phyloP scores from a whole-genome alignment of 208 protist species.

The Vickermania spadyakhi region DNA sequence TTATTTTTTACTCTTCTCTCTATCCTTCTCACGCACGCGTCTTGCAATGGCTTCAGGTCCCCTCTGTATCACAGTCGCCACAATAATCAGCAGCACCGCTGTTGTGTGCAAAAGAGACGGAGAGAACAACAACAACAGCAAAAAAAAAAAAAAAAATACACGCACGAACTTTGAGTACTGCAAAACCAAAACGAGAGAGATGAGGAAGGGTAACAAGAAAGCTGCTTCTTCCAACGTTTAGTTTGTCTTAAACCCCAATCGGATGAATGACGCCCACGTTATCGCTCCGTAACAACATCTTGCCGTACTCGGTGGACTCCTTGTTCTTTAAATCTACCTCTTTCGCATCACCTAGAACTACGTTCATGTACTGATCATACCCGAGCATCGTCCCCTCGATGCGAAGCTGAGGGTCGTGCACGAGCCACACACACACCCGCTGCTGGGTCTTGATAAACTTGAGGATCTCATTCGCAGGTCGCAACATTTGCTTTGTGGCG shows the following conservation, averaged over 20 bases:
- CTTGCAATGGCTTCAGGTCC: too few relatives aligned
- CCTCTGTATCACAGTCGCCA: too few relatives aligned
- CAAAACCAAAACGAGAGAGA: too few relatives aligned
- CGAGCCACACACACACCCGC: slow-evolving; percentile 78
- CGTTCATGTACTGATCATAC: slow-evolving; percentile 94
- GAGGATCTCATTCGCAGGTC: slow-evolving; percentile 60
- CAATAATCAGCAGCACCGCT: too few relatives aligned
- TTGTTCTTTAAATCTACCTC: slow-evolving; percentile 79
- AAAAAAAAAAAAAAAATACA: too few relatives aligned
- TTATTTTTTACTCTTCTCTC: too few relatives aligned
- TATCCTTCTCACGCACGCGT: too few relatives aligned
- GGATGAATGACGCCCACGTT: slow-evolving; percentile 86
- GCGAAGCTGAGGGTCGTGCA: slow-evolving; percentile 67
- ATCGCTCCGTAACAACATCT: slow-evolving; percentile 89
- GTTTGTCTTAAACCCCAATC: slow-evolving; percentile 56
- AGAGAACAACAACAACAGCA: too few relatives aligned
- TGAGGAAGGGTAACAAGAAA: too few relatives aligned
- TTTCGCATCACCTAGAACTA: slow-evolving; percentile 82
- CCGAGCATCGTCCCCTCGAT: slow-evolving; percentile 80
- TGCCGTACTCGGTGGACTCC: slow-evolving; percentile 51
- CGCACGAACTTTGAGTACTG: too few relatives aligned
- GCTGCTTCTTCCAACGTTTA: too few relatives aligned
- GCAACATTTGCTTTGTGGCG: slow-evolving; percentile 74
- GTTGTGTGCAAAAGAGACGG: too few relatives aligned
- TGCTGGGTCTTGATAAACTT: slow-evolving; percentile 66